These are phyloP conservation scores for Annulohypoxylon nitens DNA, from an alignment of 495 filamentous ascomycete species.

Conservation along the genomic window DNA sequence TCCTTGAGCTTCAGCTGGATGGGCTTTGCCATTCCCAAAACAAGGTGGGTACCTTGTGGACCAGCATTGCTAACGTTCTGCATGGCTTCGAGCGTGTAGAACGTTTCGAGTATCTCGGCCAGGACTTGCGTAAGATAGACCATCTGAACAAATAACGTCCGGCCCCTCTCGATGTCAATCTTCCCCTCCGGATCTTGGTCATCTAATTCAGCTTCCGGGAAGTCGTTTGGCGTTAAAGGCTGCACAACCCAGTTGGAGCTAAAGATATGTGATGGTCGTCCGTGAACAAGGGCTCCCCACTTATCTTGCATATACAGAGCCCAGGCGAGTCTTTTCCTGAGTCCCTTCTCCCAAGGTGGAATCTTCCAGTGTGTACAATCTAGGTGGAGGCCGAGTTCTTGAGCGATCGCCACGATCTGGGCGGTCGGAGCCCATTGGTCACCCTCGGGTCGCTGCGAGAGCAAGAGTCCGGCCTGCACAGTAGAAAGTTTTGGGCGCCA, in stretches of 20 bases:
- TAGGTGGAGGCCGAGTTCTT: constrained; percentile 87
- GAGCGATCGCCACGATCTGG: constrained; percentile 82
- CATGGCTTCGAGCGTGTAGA: constrained; percentile 79
- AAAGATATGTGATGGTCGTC: constrained; percentile 86
- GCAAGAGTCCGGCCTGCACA: constrained; percentile 88
- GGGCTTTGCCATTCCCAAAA: constrained; percentile 81
- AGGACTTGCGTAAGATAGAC: constrained; percentile 80
- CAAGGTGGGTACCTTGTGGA: constrained; percentile 69
- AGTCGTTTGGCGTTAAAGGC: constrained; percentile 75
- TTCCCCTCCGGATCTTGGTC: constrained; percentile 69
- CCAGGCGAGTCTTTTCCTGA: constrained; percentile 89
- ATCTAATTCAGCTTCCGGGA: constrained; percentile 72
- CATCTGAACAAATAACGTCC: constrained; percentile 78
- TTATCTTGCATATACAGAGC: constrained; percentile 94
- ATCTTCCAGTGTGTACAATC: constrained; percentile 92
- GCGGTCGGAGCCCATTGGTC: constrained; percentile 89
- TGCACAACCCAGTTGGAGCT: constrained; percentile 86
- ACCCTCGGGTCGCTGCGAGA: constrained; percentile 88
- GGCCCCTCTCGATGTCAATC: constrained; percentile 75
- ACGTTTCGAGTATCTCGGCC: constrained; percentile 81
- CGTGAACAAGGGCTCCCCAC: constrained; percentile 89
- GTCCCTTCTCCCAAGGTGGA: constrained; percentile 84
- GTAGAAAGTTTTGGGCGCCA: constrained; percentile 91
- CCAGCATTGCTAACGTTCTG: constrained; percentile 63
- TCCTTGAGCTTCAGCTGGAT: constrained; percentile 86